These are phyloP conservation scores for Canariomyces notabilis DNA, from an alignment of 2,329 filamentous ascomycete genomes.

Conservation along the genomic window DNA sequence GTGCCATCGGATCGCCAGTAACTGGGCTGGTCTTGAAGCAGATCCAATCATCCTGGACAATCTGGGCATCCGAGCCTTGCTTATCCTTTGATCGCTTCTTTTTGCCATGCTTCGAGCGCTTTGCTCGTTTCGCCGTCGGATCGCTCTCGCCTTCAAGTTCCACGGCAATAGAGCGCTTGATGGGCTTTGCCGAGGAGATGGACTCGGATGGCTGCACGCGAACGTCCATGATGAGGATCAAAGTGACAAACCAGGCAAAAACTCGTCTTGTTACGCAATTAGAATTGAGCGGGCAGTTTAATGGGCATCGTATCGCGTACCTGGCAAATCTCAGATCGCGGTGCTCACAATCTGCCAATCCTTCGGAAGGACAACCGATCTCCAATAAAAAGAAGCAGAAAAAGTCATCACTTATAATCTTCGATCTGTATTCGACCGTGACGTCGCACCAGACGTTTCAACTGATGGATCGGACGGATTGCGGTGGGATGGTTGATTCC, in stretches of 20 bases:
- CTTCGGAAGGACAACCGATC: no score
- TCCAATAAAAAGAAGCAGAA: no score
- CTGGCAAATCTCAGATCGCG: no score
- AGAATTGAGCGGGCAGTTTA: no score
- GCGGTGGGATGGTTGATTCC: no score
- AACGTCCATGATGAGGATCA: neutral
- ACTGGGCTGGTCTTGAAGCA: neutral
- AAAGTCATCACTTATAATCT: no score
- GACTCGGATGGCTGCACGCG: neutral
- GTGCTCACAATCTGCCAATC: no score
- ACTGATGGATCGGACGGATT: no score
- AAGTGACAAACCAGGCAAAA: neutral
- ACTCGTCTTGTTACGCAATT: no score
- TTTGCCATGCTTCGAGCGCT: constrained; percentile 3
- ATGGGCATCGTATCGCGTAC: no score
- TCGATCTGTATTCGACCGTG: no score
- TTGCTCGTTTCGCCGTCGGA: constrained; percentile 13
- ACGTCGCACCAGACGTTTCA: no score
- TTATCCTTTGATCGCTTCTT: constrained; percentile 2
- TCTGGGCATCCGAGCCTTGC: neutral
- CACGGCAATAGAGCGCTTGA: constrained; percentile 3
- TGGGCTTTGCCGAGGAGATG: neutral
- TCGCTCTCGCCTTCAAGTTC: constrained; percentile 1
- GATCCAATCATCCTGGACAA: constrained; percentile 1
- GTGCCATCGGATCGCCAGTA: neutral